phyloP scores from a whole-genome alignment of 2,329 filamentous ascomycete genomes.

The Ceratocystis papillata region DNA sequence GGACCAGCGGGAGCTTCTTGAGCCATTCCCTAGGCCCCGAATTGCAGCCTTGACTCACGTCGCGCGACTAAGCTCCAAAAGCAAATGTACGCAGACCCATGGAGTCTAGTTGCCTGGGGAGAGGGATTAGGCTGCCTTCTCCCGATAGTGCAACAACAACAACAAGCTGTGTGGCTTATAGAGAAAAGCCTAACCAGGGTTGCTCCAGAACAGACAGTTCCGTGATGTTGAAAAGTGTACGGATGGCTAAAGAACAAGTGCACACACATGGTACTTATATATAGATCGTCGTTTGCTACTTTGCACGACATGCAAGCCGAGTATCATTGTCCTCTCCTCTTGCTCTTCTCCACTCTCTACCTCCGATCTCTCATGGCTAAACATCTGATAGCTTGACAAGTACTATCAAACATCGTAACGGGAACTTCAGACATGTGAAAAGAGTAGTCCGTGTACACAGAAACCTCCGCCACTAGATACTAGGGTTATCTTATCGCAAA shows the following conservation, averaged over 20 bases:
- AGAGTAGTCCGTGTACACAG: no score
- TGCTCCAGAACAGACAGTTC: no score
- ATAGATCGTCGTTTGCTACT: background rate
- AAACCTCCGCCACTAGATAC: background rate
- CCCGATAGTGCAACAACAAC: no score
- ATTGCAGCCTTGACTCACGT: background rate
- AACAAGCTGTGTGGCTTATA: no score
- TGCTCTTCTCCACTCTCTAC: background rate
- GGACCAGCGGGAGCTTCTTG: conserved; percentile 4
- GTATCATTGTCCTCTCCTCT: background rate
- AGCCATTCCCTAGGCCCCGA: no score
- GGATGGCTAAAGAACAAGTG: no score
- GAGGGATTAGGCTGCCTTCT: background rate
- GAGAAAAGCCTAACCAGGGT: no score
- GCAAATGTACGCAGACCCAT: background rate
- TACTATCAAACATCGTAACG: background rate
- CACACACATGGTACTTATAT: no score
- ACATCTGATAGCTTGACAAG: background rate
- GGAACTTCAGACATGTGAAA: background rate
- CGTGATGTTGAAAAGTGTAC: no score
- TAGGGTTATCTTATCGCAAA: background rate
- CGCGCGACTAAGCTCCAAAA: background rate
- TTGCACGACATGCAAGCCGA: background rate
- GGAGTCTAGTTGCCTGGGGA: background rate
- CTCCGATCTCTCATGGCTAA: background rate